Percentiles rank a stretch among this genome's conserved stretches.
Evolutionary conservation across 2,329 filamentous ascomycete genomes (phyloP).

Genomic region (Claviceps fusiformis): DNA sequence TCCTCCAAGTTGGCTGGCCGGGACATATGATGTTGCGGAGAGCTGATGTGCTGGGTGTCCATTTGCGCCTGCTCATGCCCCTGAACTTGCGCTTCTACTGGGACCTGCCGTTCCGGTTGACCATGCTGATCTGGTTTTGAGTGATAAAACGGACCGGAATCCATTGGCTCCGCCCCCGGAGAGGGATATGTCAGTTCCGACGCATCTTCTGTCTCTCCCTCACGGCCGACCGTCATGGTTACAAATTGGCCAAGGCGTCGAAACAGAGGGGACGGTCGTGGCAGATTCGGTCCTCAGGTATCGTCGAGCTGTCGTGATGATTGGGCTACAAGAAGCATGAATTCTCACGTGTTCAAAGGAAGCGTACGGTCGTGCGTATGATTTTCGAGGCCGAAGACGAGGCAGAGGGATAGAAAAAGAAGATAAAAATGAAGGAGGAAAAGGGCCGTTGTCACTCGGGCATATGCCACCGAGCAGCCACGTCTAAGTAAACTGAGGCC

Average conservation of each 20-base stretch:
- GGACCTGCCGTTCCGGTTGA: constrained; percentile 13
- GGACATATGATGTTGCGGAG: constrained; percentile 27
- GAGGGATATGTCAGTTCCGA: constrained; percentile 32
- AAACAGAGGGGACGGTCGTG: not conserved
- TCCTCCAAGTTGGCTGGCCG: constrained; percentile 38
- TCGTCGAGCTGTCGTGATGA: not conserved
- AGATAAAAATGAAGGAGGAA: no score
- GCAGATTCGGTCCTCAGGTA: not conserved
- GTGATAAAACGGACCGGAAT: constrained; percentile 30
- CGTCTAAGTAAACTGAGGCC: constrained; percentile 7
- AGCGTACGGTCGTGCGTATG: no score
- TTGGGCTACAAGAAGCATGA: not conserved
- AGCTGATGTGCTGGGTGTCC: constrained; percentile 19
- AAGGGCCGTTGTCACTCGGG: not conserved
- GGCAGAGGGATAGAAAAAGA: not conserved
- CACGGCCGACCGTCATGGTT: constrained; percentile 20
- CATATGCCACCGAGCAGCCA: constrained; percentile 2
- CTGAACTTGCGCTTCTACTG: constrained; percentile 16
- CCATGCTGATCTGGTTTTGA: constrained; percentile 21
- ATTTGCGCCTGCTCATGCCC: constrained; percentile 20
- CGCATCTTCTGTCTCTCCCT: constrained; percentile 22
- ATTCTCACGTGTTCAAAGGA: no score
- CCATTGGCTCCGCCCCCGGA: constrained; percentile 29
- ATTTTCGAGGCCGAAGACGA: not conserved
- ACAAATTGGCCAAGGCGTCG: not conserved